Evolutionary conservation across 2,329 filamentous ascomycete genomes (phyloP), one percentile per base, ranked within the genome.

Genomic region (Dactylellina parvicollis): DNA sequence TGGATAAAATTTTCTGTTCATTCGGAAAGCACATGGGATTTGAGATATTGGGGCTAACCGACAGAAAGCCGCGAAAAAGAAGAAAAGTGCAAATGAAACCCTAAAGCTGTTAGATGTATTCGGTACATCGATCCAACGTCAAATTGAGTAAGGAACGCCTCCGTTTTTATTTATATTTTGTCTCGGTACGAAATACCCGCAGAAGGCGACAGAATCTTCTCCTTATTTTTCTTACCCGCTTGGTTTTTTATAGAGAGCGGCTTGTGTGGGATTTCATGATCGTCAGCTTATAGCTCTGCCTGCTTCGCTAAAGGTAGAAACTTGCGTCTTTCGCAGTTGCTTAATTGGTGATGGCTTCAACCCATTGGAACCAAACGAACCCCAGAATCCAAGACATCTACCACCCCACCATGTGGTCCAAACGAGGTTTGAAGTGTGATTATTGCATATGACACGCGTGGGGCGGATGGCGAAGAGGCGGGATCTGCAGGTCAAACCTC

Each of bases 221-320:
- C 32, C 14, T 24, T 20, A 24, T 34, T 61, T 40, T 59, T 67
- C 49, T 42, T 67, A 32, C 44, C 30, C 5, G n/a, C 7, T 60
- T 7, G 46, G 36, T 47, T 2, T 55, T 55, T 47, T 38, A 46
- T 7, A 34, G 30, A 8, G 46, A 18, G 46, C 55, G 46, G 64
- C 47, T 34, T 42, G 34, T 9, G 56, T 42, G 42, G 32, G 16
- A 49, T 56, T 69, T 60, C 34, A 49, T 47, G 55, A 73, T 66
- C 59, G 54, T 66, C 69, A 73, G 67, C 44, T 72, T 54, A 40
- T 54, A 65, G 60, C 60, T 73, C 52, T 73, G 44, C 60, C 60
- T 70, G 64, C 56, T 65, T 65, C 67, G 67, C 52, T 59, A 60
- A 65, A 34, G 49, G 44, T 40, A 55, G 47, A 28, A 64, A 34